Percentiles rank a stretch among this genome's conserved stretches.
These are phyloP conservation scores for Lentinula detonsa DNA, from an alignment of 768 basidiomycete genomes.

Conservation along the genomic window DNA sequence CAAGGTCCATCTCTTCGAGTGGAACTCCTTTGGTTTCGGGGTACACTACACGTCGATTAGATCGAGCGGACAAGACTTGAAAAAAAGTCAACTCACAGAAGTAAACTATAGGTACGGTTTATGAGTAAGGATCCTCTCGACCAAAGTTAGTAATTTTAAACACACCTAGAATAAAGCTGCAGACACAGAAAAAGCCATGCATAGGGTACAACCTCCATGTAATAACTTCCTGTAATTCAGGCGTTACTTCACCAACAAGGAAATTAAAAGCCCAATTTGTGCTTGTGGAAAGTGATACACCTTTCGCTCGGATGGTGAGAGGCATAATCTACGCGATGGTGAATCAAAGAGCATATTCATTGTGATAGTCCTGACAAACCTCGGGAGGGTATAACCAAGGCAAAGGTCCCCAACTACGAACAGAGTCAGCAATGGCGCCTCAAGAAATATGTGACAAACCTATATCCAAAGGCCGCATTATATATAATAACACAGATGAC, in stretches of 20 bases:
- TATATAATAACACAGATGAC: constrained; percentile 86
- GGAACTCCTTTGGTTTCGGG: constrained; percentile 86
- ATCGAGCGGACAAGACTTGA: not conserved
- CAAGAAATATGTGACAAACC: constrained; percentile 27
- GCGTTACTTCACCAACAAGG: constrained; percentile 83
- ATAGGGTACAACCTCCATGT: constrained; percentile 92
- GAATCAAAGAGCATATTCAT: not conserved
- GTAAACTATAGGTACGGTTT: constrained; percentile 48
- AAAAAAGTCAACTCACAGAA: constrained; percentile 48
- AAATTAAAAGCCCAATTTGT: constrained; percentile 90
- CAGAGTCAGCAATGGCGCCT: not conserved
- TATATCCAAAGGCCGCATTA: constrained; percentile 92
- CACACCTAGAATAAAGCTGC: constrained; percentile 76
- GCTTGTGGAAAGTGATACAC: constrained; percentile 91
- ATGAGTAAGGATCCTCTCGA: constrained; percentile 8
- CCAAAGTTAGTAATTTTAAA: constrained; percentile 5
- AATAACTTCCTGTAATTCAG: constrained; percentile 80
- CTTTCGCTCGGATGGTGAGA: constrained; percentile 83
- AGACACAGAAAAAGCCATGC: constrained; percentile 89
- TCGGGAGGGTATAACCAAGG: constrained; percentile 90
- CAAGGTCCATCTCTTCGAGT: constrained; percentile 85
- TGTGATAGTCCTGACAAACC: constrained; percentile 29
- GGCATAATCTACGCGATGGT: constrained; percentile 71
- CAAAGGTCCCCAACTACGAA: constrained; percentile 72
- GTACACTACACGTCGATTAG: constrained; percentile 45